Percentiles rank a stretch among this genome's conserved stretches.
phyloP scores from a whole-genome alignment of 768 basidiomycete genomes.

The Rhodocollybia butyracea region DNA sequence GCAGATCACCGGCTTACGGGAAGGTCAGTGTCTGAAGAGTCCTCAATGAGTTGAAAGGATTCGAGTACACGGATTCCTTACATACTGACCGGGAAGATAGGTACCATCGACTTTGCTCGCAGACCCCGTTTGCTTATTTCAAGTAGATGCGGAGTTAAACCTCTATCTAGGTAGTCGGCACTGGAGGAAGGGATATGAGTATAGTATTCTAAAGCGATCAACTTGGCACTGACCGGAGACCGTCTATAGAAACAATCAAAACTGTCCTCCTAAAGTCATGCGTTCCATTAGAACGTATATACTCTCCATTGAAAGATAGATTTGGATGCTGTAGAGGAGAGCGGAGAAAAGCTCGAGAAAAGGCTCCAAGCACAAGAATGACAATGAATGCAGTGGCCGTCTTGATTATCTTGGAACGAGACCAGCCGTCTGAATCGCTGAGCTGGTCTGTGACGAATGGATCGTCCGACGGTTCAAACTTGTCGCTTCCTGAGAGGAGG shows the following conservation, averaged over 20 bases:
- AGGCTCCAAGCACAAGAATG: slow-evolving; percentile 40
- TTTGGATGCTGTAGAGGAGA: slow-evolving; percentile 23
- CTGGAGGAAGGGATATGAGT: slow-evolving; percentile 32
- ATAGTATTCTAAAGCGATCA: neutral
- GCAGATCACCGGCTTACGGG: slow-evolving; percentile 53
- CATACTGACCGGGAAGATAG: slow-evolving; percentile 77
- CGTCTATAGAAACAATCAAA: slow-evolving; percentile 84
- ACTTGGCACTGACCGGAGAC: slow-evolving; percentile 53
- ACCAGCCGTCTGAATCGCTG: slow-evolving; percentile 25
- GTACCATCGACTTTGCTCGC: slow-evolving; percentile 83
- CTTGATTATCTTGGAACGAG: slow-evolving; percentile 33
- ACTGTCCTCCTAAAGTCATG: slow-evolving; percentile 80
- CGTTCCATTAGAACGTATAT: slow-evolving; percentile 72
- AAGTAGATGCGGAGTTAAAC: slow-evolving; percentile 79
- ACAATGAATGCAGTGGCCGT: slow-evolving; percentile 36
- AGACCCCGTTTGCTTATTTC: slow-evolving; percentile 79
- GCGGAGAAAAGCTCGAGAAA: slow-evolving; percentile 34
- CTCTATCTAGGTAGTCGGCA: slow-evolving; percentile 84
- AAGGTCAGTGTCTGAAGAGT: slow-evolving; percentile 77
- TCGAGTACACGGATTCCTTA: neutral
- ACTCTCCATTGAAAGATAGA: slow-evolving; percentile 34
- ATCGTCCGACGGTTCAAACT: neutral
- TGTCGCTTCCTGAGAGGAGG: neutral
- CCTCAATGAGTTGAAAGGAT: neutral
- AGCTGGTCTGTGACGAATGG: neutral